Base-by-base conservation (phyloP, 1,284 basidiomycete species). In the Filobasidium uniguttulatum region DNA sequence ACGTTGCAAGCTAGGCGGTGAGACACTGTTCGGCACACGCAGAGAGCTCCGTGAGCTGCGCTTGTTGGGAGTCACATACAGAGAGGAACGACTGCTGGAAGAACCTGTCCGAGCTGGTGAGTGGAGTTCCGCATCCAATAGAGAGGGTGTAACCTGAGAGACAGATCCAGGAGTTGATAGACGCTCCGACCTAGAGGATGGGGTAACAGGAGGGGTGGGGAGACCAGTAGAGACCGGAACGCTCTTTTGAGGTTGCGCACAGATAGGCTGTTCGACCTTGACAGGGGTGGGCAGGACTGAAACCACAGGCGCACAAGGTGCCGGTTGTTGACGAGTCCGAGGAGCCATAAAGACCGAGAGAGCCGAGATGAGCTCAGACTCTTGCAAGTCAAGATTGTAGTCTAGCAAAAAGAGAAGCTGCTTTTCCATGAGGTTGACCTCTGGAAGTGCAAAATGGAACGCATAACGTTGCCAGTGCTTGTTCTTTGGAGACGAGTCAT, bases 401-500 rank as follows among this genome's bases (percentile, higher is more conserved):
- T 91, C 84, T 59, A 96, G 79, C 51, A 94, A 73, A 68, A 77
- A 83, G 45, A 96, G 77, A 20, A 96, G 77, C 70, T 97, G 89
- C 72, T 83, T 86, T 74, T 98, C 91, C 91, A 96, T 96, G 57
- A 93, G 75, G 70, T 93, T 96, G 70, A 96, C 72, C 63, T 77
- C 75, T 55, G 74, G 64, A 43, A 67, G 61, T 14, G 66, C 66
- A 58, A 71, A 88, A 65, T 88, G 77, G 47, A 70, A 66, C 25
- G 81, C 84, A 68, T 91, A 88, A 52, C 70, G 62, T 46, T 65
- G 64, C 90, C 90, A 96, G 73, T 96, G 88, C 70, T 81, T 81
- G 74, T 97, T 97, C 76, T 93, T 96, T 15, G 87, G 86, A 38
- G 83, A 83, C 23, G 86, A 87, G 72, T 97, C 91, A 71, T 98